A percentile compares a stretch with the other conserved stretches of the same genome.
These are phyloP conservation scores for Candida peoriensis DNA, from an alignment of 805 yeast species.

Conservation along the genomic window DNA sequence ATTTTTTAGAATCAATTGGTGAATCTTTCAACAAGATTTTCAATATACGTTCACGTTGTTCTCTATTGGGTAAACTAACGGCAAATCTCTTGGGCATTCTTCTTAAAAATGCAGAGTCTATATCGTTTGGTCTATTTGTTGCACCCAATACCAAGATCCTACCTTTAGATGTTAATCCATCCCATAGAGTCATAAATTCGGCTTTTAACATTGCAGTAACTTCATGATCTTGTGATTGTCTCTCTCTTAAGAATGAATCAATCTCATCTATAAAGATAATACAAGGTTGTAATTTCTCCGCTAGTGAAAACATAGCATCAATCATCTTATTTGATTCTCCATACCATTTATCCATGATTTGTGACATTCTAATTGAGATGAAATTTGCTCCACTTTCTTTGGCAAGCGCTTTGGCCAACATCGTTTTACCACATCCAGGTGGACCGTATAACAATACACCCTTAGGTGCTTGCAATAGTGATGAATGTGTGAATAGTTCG, in stretches of 20 bases:
- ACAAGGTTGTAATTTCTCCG: conserved; percentile 87
- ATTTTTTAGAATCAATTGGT: conserved; percentile 45
- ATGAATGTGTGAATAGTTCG: conserved; percentile 63
- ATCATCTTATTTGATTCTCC: conserved; percentile 94
- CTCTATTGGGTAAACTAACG: conserved; percentile 62
- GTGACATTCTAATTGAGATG: conserved; percentile 86
- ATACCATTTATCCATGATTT: conserved; percentile 95
- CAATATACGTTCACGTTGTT: conserved; percentile 68
- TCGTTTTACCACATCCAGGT: conserved; percentile 97
- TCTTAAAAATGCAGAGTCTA: conserved; percentile 87
- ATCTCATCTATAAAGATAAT: conserved; percentile 94
- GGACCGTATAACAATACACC: conserved; percentile 94
- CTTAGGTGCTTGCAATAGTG: conserved; percentile 84
- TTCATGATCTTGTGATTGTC: conserved; percentile 84
- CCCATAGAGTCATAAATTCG: conserved; percentile 98
- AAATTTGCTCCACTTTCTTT: conserved; percentile 88
- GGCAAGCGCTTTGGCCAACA: conserved; percentile 95
- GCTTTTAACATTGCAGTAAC: conserved; percentile 93
- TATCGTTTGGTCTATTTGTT: conserved; percentile 87
- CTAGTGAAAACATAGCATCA: conserved; percentile 87
- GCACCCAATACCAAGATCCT: conserved; percentile 89
- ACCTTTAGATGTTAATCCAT: conserved; percentile 76
- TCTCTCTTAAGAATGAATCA: conserved; percentile 86
- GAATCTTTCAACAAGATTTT: conserved; percentile 64
- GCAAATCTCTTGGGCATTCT: conserved; percentile 89